Evolutionary conservation across 257 asterid genomes (phyloP).

Genomic region (Solanum tarijense): DNA sequence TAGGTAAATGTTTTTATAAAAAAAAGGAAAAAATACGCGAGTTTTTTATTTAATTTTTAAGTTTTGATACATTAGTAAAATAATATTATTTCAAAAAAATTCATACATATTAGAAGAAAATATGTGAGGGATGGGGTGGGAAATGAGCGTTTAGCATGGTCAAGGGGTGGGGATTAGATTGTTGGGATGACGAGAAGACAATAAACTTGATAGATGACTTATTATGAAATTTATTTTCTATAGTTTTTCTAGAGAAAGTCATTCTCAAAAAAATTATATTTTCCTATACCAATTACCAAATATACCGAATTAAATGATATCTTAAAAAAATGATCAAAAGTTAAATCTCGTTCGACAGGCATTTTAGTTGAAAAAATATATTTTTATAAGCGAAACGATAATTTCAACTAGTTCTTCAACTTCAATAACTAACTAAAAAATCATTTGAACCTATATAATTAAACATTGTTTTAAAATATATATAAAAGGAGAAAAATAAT

Average conservation of each 20-base stretch:
- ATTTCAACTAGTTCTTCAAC: background rate
- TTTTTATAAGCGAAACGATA: background rate
- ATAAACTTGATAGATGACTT: background rate
- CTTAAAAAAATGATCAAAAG: background rate
- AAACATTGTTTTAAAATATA: background rate
- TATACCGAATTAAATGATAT: background rate
- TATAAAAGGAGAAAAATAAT: background rate
- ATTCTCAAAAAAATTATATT: background rate
- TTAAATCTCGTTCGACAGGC: background rate
- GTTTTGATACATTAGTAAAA: too few relatives aligned
- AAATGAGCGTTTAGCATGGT: background rate
- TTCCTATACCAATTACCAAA: background rate
- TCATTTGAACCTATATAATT: background rate
- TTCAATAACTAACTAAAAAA: background rate
- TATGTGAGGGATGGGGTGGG: background rate
- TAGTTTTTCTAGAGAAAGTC: background rate
- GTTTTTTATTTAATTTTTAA: too few relatives aligned
- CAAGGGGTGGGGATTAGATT: background rate
- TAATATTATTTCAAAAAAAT: too few relatives aligned
- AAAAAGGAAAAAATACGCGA: background rate
- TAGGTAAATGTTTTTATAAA: background rate
- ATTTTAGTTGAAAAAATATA: background rate
- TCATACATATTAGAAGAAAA: background rate
- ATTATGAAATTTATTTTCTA: too few relatives aligned
- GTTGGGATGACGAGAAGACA: background rate